phyloP scores from a whole-genome alignment of 2,329 filamentous ascomycete genomes.

The Botryotinia narcissicola region DNA sequence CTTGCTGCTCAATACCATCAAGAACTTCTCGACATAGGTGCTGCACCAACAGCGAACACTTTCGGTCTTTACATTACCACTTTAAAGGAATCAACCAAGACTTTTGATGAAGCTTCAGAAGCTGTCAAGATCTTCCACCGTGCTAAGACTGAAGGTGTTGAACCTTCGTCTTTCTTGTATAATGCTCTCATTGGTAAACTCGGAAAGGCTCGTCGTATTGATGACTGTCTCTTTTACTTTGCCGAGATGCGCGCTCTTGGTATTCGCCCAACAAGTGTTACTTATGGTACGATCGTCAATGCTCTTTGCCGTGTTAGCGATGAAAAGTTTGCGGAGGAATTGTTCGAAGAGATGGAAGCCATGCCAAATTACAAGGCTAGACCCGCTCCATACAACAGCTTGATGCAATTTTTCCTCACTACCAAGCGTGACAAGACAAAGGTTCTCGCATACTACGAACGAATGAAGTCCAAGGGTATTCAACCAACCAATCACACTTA shows the following conservation, averaged over 20 bases:
- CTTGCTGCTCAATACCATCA: constrained; percentile 85
- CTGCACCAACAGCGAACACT: constrained; percentile 92
- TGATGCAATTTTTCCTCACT: constrained; percentile 99
- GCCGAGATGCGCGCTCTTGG: constrained; percentile 92
- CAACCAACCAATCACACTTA: constrained; percentile 92
- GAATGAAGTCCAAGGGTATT: constrained; percentile 86
- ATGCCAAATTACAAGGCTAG: constrained; percentile 99
- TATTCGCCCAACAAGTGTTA: constrained; percentile 94
- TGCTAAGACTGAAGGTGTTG: constrained; percentile 88
- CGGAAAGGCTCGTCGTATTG: constrained; percentile 94
- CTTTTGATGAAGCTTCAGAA: constrained; percentile 94
- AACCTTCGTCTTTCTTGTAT: constrained; percentile 95
- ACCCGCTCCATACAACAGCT: constrained; percentile 95
- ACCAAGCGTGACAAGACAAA: constrained; percentile 95
- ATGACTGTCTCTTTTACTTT: constrained; percentile 98
- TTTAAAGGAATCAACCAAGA: constrained; percentile 94
- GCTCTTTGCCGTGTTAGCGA: constrained; percentile 95
- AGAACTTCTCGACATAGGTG: constrained; percentile 85
- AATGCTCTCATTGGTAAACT: constrained; percentile 98
- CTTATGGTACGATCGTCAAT: constrained; percentile 97
- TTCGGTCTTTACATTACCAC: constrained; percentile 99
- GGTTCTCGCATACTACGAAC: constrained; percentile 90
- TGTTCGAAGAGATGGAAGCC: constrained; percentile 98
- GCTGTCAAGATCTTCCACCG: constrained; percentile 97
- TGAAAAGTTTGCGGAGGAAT: constrained; percentile 94